A percentile compares a stretch with the other conserved stretches of the same genome.
phyloP scores from a whole-genome alignment of 352 stramenopile genomes.

The Pythium phragmitis region DNA sequence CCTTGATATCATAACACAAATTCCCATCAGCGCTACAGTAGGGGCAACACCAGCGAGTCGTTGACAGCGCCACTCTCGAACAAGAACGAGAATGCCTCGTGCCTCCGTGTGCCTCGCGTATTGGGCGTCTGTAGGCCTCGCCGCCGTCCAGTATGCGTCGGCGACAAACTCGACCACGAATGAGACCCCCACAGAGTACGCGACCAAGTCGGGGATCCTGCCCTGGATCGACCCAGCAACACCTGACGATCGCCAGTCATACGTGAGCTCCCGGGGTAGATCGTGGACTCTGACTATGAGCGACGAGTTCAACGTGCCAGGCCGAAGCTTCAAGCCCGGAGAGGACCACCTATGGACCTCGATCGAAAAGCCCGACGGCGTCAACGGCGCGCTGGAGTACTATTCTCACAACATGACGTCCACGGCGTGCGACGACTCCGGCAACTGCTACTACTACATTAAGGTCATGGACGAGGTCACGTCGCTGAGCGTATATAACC shows the following conservation, averaged over 20 bases:
- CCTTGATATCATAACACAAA: too few species aligned
- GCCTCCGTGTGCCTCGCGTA: neutral
- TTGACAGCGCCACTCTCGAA: too few species aligned
- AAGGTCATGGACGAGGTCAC: conserved; percentile 6
- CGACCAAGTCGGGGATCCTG: conserved; percentile 42
- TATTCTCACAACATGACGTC: conserved; percentile 86
- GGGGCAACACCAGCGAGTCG: too few species aligned
- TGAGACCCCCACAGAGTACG: conserved; percentile 14
- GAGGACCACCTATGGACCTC: conserved; percentile 13
- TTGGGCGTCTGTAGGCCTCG: neutral
- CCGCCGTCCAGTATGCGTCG: neutral
- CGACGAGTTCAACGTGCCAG: conserved; percentile 67
- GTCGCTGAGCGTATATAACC: conserved; percentile 3
- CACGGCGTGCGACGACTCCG: conserved; percentile 42
- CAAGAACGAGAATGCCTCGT: neutral
- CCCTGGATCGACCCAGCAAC: conserved; percentile 53
- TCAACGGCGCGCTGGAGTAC: conserved; percentile 75
- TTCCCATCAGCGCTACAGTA: too few species aligned
- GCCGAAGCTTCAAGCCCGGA: conserved; percentile 69
- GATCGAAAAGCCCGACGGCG: conserved; percentile 16
- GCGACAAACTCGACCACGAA: conserved; percentile 3
- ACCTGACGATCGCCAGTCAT: conserved; percentile 29
- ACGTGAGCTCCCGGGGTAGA: conserved; percentile 38
- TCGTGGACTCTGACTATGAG: conserved; percentile 65
- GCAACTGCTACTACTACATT: conserved; percentile 53